A percentile compares a stretch with the other conserved stretches of the same genome.
Evolutionary conservation across 768 basidiomycete species (phyloP).

Genomic region (Symmetrospora coprosmae): DNA sequence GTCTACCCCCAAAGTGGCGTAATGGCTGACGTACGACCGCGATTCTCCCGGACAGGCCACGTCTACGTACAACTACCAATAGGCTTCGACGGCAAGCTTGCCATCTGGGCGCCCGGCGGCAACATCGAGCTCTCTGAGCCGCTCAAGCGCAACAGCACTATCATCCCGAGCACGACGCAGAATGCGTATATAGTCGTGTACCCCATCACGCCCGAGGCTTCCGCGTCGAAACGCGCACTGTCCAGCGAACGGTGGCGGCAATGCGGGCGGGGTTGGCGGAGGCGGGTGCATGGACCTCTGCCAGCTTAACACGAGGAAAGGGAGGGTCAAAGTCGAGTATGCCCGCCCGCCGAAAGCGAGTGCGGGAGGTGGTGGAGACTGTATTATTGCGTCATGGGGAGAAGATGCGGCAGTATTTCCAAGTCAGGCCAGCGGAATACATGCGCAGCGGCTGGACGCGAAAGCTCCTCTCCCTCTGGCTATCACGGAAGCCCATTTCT

Average conservation of each 20-base stretch:
- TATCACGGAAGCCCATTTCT: too few relatives aligned
- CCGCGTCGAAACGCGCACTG: too few relatives aligned
- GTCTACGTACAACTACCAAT: slow-evolving; percentile 4
- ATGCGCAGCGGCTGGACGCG: too few relatives aligned
- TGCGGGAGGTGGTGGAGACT: too few relatives aligned
- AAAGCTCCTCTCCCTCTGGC: too few relatives aligned
- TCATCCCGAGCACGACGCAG: slow-evolving; percentile 4
- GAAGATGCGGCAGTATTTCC: too few relatives aligned
- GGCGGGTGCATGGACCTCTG: slow-evolving; percentile 6
- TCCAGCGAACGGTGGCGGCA: background rate
- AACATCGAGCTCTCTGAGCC: slow-evolving; percentile 6
- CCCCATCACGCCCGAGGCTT: slow-evolving; percentile 6
- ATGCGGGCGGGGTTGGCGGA: background rate
- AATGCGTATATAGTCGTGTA: slow-evolving; percentile 17
- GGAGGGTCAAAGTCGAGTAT: slow-evolving; percentile 12
- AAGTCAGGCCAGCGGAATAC: too few relatives aligned
- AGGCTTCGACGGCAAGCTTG: slow-evolving; percentile 15
- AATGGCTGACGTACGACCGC: background rate
- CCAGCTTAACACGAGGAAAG: slow-evolving; percentile 16
- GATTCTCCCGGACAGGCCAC: slow-evolving; percentile 1
- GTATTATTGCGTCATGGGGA: too few relatives aligned
- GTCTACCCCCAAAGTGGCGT: background rate
- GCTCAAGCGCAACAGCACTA: slow-evolving; percentile 5
- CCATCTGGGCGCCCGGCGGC: slow-evolving; percentile 11
- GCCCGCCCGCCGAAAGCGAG: too few relatives aligned